Conservation (phyloP, 305 asterid genomes). For the Lippia alba region DNA sequence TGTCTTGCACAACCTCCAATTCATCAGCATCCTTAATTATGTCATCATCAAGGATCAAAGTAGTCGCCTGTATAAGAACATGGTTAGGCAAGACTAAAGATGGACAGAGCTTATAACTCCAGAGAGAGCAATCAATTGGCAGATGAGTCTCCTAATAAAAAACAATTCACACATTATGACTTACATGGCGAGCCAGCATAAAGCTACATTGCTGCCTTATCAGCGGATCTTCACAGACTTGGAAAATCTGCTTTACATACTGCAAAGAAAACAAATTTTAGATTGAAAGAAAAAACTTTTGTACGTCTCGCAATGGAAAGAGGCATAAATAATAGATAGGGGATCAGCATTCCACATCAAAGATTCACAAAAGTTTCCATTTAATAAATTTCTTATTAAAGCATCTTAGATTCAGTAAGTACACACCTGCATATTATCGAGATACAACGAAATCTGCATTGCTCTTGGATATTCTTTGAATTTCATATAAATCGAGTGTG, state of each 20-base stretch:
- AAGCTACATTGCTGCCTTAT: constrained; percentile 84
- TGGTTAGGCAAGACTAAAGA: constrained; percentile 5
- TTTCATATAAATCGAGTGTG: constrained; percentile 83
- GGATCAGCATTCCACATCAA: constrained; percentile 13
- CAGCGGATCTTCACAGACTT: constrained; percentile 61
- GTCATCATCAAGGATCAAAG: constrained; percentile 79
- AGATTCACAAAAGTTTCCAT: constrained; percentile 14
- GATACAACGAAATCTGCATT: constrained; percentile 82
- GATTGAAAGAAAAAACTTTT: constrained; percentile 17
- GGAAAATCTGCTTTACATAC: constrained; percentile 86
- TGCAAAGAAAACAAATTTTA: constrained; percentile 48
- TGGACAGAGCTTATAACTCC: not conserved
- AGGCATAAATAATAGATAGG: constrained; percentile 19
- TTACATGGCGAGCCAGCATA: constrained; percentile 95
- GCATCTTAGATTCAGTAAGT: constrained; percentile 22
- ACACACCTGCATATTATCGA: constrained; percentile 83
- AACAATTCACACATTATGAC: constrained; percentile 35
- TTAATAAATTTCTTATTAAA: constrained; percentile 10
- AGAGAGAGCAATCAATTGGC: constrained; percentile 12
- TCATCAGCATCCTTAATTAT: constrained; percentile 70
- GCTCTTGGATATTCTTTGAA: constrained; percentile 89
- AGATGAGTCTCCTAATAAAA: constrained; percentile 11
- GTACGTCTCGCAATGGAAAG: constrained; percentile 5
- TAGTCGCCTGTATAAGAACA: constrained; percentile 62
- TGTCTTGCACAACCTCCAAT: constrained; percentile 80